Evolutionary conservation across 257 asterid genomes (phyloP).

Genomic region (Cruciata laevipes): DNA sequence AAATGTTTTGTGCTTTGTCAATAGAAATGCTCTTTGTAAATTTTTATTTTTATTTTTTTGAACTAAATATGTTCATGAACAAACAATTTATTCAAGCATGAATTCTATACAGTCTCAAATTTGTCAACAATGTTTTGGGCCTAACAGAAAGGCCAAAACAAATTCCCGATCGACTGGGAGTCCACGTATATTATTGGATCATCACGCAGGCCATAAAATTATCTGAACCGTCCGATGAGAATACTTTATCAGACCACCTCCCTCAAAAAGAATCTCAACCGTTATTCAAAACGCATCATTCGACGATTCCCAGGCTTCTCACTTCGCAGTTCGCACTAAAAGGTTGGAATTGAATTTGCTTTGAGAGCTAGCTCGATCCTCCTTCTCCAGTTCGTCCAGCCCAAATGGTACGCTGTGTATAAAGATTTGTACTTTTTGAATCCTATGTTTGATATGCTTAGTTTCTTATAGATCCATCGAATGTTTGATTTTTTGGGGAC

Average conservation of each 20-base stretch:
- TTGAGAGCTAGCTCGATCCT: slow-evolving; percentile 19
- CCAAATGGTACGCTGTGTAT: slow-evolving; percentile 30
- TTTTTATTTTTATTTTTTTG: too few species aligned
- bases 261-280: slow-evolving; percentile 22
- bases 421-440: not conserved
- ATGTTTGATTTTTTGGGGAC: not conserved
- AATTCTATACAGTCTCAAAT: not conserved
- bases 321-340: not conserved
- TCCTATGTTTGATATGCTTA: not conserved
- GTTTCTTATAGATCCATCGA: slow-evolving; percentile 5
- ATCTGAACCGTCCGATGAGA: slow-evolving; percentile 25
- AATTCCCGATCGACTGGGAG: not conserved
- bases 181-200: slow-evolving; percentile 29
- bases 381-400: slow-evolving; percentile 17
- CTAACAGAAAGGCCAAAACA: not conserved
- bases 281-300: not conserved
- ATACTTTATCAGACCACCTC: not conserved
- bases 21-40: too few species aligned
- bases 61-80: too few species aligned
- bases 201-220: slow-evolving; percentile 14
- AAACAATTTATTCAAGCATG: too few species aligned
- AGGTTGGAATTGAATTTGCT: not conserved
- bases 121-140: not conserved
- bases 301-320: not conserved
- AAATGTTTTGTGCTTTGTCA: too few species aligned